phyloP scores from a whole-genome alignment of 2,329 filamentous ascomycete genomes.

The Aspergillus unguis region DNA sequence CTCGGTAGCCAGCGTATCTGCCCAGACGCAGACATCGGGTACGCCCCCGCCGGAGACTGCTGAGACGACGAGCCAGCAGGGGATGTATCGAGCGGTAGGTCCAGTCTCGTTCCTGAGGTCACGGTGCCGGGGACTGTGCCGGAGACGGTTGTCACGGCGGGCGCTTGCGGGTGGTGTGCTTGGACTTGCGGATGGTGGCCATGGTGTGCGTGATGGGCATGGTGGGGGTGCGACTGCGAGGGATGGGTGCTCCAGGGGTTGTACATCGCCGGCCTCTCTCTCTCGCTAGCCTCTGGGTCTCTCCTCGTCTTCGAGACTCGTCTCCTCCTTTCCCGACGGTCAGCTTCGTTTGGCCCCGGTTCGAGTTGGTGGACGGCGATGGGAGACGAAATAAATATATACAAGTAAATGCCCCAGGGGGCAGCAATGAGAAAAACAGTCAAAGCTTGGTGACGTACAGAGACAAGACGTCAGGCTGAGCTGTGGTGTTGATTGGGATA shows the following conservation, averaged over 20 bases:
- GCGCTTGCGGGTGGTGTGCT: not conserved
- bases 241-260: constrained; percentile 3
- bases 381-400: too few species aligned
- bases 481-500: constrained; percentile 4
- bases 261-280: not conserved
- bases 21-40: constrained; percentile 15
- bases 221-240: not conserved
- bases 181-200: not conserved
- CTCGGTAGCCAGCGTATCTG: constrained; percentile 27
- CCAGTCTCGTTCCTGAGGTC: not conserved
- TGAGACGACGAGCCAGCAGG: constrained; percentile 8
- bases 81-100: not conserved
- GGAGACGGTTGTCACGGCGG: constrained; percentile 1
- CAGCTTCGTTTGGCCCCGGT: too few species aligned
- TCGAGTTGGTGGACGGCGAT: too few species aligned
- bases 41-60: constrained; percentile 12
- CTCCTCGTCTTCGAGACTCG: too few species aligned
- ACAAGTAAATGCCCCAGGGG: not conserved
- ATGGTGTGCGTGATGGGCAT: not conserved
- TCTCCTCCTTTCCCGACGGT: too few species aligned
- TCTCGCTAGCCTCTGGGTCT: not conserved
- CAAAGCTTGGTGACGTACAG: too few species aligned
- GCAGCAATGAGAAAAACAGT: not conserved
- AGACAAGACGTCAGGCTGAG: too few species aligned
- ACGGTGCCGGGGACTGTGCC: not conserved